Conservation (phyloP, 306 rosid genomes). For the Nissolia schottii region DNA sequence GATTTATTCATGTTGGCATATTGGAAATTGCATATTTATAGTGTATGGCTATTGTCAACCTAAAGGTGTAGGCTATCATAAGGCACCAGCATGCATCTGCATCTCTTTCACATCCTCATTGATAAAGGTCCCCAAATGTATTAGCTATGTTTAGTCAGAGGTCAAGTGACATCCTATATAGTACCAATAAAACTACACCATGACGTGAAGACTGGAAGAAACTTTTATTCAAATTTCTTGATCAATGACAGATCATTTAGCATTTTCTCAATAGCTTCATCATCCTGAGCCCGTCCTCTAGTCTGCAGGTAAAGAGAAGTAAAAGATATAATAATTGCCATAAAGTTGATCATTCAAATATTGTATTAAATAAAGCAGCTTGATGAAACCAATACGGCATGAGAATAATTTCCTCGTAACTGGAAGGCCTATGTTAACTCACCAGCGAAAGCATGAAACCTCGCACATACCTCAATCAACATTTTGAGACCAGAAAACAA, state of each 20-base stretch:
- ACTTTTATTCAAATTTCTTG: constrained; percentile 72
- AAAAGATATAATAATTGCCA: not conserved
- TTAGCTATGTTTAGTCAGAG: too few species aligned
- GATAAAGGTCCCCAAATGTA: too few species aligned
- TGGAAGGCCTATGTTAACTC: not conserved
- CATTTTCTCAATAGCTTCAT: constrained; percentile 95
- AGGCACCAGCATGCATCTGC: too few species aligned
- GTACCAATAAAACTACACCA: not conserved
- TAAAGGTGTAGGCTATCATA: too few species aligned
- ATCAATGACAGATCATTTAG: constrained; percentile 76
- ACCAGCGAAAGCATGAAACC: not conserved
- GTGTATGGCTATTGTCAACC: too few species aligned
- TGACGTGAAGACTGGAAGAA: not conserved
- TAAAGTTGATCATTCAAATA: not conserved
- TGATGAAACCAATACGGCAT: not conserved
- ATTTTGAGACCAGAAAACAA: not conserved
- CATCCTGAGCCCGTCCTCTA: constrained; percentile 87
- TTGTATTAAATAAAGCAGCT: too few species aligned
- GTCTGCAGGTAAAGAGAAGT: constrained; percentile 42
- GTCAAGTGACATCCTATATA: not conserved
- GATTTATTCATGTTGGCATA: too few species aligned
- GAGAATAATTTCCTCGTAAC: not conserved
- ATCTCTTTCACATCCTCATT: too few species aligned
- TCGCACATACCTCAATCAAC: not conserved
- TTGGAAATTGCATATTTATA: too few species aligned